Evolutionary conservation across 768 basidiomycete genomes (phyloP), one percentile per base, ranked within the genome.

Genomic region (Calvatia gigantea): DNA sequence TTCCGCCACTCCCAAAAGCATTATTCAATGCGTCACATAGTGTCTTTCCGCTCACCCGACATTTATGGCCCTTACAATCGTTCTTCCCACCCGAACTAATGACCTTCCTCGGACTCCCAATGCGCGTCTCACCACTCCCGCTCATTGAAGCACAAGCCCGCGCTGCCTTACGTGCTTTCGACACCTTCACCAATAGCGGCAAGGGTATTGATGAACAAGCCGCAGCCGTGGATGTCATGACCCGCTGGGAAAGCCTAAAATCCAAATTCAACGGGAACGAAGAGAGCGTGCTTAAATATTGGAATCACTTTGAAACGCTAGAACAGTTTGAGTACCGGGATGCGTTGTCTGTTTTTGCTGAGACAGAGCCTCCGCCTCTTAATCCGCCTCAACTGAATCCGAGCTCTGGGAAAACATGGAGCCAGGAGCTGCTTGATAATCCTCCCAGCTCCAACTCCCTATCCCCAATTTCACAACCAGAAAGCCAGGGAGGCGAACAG

Each of bases 61-160:
- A 90, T 53, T 57, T 92, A 6, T 88, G 91, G 62, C 90, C 90
- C 0, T 60, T 91, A 56, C 76, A 75, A 39, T 56, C 61, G 32
- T 55, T 61, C 42, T 77, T 73, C 63, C 84, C 75, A 1, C 71
- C 75, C 1, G 64, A 74, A 1, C 78, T 78, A 4, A 63, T 91
- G 37, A 86, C 82, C 7, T 90, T 93, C 67, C 71, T 88, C 48
- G 82, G 88, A 2, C 77, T 91, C 9, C 74, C 75, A 1, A 65
- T 74, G 25, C 71, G 73, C 31, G 82, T 91, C 21, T 78, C 78
- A 0, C 94, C 93, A 2, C 80, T 95, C 56, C 92, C 91, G 1
- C 64, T 93, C 0, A 75, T 86, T 45, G 91, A 97, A 68, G 82
- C 81, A 0, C 94, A 96, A 69, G 86, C 86, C 0, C 80, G 79